phyloP scores from a whole-genome alignment of 2,329 filamentous ascomycete species.

The Aspergillus tanneri region DNA sequence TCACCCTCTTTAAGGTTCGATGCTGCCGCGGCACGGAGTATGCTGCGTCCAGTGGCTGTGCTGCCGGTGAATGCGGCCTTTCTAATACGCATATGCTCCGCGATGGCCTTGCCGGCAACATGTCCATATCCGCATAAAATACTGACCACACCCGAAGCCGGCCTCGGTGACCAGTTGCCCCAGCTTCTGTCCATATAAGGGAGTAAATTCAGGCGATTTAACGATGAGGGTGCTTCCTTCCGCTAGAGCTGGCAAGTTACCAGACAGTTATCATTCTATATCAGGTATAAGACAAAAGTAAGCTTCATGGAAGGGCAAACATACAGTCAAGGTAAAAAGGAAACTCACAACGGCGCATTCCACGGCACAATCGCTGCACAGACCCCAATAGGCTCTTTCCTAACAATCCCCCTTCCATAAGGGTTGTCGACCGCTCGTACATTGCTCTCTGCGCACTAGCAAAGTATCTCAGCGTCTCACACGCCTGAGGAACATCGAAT shows the following conservation, averaged over 20 bases:
- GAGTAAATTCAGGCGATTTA: conserved; percentile 64
- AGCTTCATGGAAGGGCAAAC: not conserved
- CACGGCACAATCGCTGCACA: conserved; percentile 33
- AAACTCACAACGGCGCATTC: conserved; percentile 30
- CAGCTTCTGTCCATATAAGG: conserved; percentile 51
- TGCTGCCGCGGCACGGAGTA: conserved; percentile 28
- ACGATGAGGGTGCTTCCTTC: conserved; percentile 68
- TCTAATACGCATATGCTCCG: conserved; percentile 30
- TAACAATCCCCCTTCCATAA: conserved; percentile 24
- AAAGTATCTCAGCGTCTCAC: conserved; percentile 27
- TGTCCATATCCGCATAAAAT: conserved; percentile 62
- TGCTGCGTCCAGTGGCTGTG: conserved; percentile 28
- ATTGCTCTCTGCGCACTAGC: conserved; percentile 30
- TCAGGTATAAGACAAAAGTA: no score
- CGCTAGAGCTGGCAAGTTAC: conserved; percentile 64
- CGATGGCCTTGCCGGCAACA: conserved; percentile 49
- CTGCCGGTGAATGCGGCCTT: conserved; percentile 40
- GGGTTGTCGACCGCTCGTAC: conserved; percentile 26
- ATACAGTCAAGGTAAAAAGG: not conserved
- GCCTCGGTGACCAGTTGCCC: conserved; percentile 50
- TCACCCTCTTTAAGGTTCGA: conserved; percentile 38
- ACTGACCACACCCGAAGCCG: conserved; percentile 57
- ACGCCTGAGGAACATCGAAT: conserved; percentile 25
- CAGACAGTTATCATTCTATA: conserved; percentile 32
- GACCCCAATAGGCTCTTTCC: conserved; percentile 31